Evolutionary conservation across 202 grass and related monocot species (phyloP).

Genomic region (Carex arenaria): DNA sequence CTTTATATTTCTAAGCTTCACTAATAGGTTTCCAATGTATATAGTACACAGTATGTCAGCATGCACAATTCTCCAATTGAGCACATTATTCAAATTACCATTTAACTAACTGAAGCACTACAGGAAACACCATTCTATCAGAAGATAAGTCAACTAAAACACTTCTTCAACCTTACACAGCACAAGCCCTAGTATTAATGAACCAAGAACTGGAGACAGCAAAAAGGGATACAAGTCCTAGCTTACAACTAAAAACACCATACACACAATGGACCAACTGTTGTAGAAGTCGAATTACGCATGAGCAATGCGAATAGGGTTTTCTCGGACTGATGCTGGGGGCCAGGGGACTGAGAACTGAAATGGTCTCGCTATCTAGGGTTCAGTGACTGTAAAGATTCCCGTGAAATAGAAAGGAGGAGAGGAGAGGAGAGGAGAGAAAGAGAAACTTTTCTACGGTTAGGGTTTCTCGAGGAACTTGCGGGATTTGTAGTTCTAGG

Average conservation of each 20-base stretch:
- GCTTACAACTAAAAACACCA: background rate
- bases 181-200: background rate
- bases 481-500: background rate
- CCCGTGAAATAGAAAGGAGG: background rate
- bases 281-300: background rate
- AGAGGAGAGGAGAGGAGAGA: background rate
- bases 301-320: background rate
- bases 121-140: background rate
- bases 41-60: background rate
- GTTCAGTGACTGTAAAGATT: background rate
- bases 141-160: background rate
- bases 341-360: background rate
- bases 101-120: background rate
- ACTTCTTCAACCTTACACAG: background rate
- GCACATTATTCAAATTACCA: background rate
- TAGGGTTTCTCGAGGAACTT: background rate
- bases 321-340: background rate
- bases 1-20: background rate
- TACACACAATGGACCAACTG: background rate
- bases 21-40: background rate
- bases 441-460: background rate
- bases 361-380: background rate
- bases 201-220: background rate
- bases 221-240: background rate
- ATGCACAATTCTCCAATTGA: conserved; percentile 1